A percentile compares a stretch with the other conserved stretches of the same genome.
Evolutionary conservation across 108 stramenopile genomes (phyloP).

Genomic region (Cafeteria roenbergensis): DNA sequence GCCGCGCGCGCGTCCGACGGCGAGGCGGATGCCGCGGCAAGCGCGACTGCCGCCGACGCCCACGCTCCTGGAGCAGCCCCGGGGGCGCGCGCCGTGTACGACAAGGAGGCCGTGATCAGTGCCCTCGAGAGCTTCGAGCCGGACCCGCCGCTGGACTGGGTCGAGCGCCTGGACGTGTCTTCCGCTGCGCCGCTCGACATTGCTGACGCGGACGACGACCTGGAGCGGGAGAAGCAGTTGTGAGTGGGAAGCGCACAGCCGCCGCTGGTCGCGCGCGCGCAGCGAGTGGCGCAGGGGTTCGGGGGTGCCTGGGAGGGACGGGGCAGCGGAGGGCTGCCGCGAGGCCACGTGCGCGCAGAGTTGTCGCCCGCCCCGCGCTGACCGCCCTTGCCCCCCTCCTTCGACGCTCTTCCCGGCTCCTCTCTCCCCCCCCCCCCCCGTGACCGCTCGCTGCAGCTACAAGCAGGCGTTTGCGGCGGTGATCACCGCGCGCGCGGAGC

Average conservation of each 20-base stretch:
- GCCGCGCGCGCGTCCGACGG: no score
- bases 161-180: conserved; percentile 35
- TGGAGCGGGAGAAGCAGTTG: conserved; percentile 82
- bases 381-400: not conserved
- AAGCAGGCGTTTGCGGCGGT: conserved; percentile 75
- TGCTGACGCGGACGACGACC: conserved; percentile 79
- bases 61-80: no score
- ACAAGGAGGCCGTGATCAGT: no score
- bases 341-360: no score
- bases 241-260: not conserved
- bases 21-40: no score
- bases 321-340: no score
- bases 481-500: conserved; percentile 31
- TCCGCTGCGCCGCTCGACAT: conserved; percentile 26
- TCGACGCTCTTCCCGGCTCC: not conserved
- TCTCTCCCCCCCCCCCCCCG: conserved; percentile 23
- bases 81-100: no score
- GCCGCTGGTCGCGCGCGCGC: not conserved
- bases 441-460: conserved; percentile 44
- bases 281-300: no score
- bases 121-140: no score
- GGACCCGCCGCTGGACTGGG: conserved; percentile 37
- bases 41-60: no score
- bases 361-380: not conserved
- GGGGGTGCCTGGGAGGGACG: no score